Percentiles rank a stretch among this genome's conserved stretches.
Conservation (phyloP, 352 stramenopile genomes). For the Pythium periplocum region DNA sequence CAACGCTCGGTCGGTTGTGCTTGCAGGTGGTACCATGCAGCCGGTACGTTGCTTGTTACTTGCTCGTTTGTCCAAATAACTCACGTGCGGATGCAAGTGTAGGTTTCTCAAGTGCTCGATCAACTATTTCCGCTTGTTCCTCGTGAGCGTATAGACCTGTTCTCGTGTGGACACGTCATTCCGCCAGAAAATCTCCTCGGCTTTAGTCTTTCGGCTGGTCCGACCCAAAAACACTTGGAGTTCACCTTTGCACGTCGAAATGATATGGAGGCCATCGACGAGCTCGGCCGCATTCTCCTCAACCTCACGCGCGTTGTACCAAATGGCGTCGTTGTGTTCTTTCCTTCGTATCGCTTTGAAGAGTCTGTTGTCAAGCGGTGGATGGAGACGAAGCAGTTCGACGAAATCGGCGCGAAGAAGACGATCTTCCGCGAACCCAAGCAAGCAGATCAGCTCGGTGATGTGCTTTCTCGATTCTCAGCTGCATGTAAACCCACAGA, state of each 20-base stretch:
- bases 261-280: constrained; percentile 82
- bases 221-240: constrained; percentile 88
- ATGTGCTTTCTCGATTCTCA: constrained; percentile 85
- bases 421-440: constrained; percentile 93
- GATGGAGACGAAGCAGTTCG: constrained; percentile 72
- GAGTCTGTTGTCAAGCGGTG: constrained; percentile 85
- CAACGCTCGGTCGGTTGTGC: constrained; percentile 92
- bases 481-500: constrained; percentile 30
- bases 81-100: too few relatives aligned
- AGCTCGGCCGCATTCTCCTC: constrained; percentile 92
- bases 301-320: constrained; percentile 90
- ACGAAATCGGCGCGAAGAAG: constrained; percentile 88
- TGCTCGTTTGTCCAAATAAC: too few relatives aligned
- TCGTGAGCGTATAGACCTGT: constrained; percentile 85
- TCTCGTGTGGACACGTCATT: constrained; percentile 99
- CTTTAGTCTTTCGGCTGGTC: constrained; percentile 70
- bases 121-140: constrained; percentile 89
- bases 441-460: constrained; percentile 89
- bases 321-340: constrained; percentile 96
- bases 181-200: constrained; percentile 87
- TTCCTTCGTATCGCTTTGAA: constrained; percentile 97
- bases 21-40: constrained; percentile 98
- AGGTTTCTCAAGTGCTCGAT: constrained; percentile 91
- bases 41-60: constrained; percentile 45
- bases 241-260: constrained; percentile 89